Evolutionary conservation across 805 yeast genomes (phyloP).

Genomic region (Nakazawaea laoshanensis): DNA sequence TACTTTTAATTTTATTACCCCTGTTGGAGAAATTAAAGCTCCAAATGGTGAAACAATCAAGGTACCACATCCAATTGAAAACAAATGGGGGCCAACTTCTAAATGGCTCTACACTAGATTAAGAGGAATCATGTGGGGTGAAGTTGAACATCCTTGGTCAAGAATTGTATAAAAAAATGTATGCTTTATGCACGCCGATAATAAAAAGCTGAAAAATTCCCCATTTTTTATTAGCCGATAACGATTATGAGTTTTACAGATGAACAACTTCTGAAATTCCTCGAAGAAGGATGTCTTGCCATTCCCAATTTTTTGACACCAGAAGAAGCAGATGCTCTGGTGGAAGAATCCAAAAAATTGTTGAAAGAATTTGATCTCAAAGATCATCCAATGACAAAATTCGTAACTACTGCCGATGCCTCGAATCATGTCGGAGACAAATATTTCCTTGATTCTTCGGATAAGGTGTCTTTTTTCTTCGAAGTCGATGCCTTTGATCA

Average conservation of each 20-base stretch:
- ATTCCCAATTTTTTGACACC: conserved; percentile 43
- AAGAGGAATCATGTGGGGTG: conserved; percentile 17
- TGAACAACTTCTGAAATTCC: conserved; percentile 41
- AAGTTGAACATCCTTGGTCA: conserved; percentile 16
- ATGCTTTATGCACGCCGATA: conserved; percentile 2
- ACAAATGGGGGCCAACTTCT: conserved; percentile 33
- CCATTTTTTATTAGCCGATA: neutral
- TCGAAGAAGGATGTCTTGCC: conserved; percentile 53
- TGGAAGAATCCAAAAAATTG: conserved; percentile 34
- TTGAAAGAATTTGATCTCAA: conserved; percentile 40
- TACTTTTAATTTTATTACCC: conserved; percentile 45
- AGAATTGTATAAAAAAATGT: conserved; percentile 1
- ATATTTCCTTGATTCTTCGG: conserved; percentile 61
- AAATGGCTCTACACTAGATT: conserved; percentile 15
- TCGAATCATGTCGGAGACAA: conserved; percentile 62
- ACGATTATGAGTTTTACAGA: conserved; percentile 22
- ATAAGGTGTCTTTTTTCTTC: conserved; percentile 60
- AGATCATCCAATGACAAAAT: conserved; percentile 61
- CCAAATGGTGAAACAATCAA: conserved; percentile 32
- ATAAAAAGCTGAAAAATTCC: neutral
- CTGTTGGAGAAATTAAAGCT: conserved; percentile 31
- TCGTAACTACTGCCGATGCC: conserved; percentile 45
- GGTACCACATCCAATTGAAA: conserved; percentile 31
- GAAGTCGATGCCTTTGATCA: conserved; percentile 61
- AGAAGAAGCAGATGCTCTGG: conserved; percentile 30